Conservation (phyloP, 257 asterid genomes). For the Rhazya stricta region DNA sequence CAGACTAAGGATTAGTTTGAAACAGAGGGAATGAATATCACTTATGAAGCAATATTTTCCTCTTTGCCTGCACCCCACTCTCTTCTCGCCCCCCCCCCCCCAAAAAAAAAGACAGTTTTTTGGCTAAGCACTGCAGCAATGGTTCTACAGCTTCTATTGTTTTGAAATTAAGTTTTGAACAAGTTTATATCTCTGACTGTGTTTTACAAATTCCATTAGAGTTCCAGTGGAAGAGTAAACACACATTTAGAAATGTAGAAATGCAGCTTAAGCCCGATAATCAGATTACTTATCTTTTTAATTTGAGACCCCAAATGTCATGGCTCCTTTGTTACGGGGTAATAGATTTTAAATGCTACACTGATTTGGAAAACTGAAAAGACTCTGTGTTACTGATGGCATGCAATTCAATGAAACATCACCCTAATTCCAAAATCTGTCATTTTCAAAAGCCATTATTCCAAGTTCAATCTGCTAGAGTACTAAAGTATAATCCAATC, state of each 20-base stretch:
- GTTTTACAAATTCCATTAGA: neutral
- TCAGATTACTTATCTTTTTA: neutral
- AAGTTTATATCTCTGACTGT: neutral
- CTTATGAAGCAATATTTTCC: neutral
- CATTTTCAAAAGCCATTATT: neutral
- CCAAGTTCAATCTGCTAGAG: neutral
- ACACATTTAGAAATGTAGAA: neutral
- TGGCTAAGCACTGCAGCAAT: neutral
- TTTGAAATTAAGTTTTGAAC: neutral
- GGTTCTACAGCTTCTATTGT: neutral
- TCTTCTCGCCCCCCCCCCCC: no score
- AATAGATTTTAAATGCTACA: neutral
- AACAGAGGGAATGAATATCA: neutral
- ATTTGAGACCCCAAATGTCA: neutral
- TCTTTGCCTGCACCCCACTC: neutral
- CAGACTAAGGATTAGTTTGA: neutral
- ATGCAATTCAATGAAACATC: neutral
- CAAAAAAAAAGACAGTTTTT: no score
- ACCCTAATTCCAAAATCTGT: neutral
- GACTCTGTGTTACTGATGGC: neutral
- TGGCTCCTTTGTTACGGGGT: neutral
- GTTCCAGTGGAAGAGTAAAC: neutral
- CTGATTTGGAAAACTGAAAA: neutral
- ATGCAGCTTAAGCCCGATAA: neutral
- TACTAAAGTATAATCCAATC: neutral